A percentile compares a stretch with the other conserved stretches of the same genome.
Conservation (phyloP, 768 basidiomycete species). For the Leccinum boreale region DNA sequence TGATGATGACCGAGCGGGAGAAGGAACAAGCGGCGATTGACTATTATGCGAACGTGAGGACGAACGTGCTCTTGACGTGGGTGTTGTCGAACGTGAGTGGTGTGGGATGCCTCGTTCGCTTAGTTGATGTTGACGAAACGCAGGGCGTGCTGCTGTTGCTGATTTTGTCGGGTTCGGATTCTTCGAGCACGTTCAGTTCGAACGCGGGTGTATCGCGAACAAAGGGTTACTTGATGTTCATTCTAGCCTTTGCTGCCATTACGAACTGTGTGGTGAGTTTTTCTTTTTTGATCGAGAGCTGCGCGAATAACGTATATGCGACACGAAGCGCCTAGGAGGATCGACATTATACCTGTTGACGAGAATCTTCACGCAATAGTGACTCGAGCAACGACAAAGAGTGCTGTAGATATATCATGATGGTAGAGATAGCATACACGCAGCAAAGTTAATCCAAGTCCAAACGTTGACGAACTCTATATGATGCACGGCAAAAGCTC, state of each 20-base stretch:
- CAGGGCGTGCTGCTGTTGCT: conserved; percentile 68
- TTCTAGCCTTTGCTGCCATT: conserved; percentile 78
- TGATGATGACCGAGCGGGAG: conserved; percentile 49
- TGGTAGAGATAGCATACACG: conserved; percentile 1
- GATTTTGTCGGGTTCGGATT: conserved; percentile 59
- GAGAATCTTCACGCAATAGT: conserved; percentile 49
- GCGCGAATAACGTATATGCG: neutral
- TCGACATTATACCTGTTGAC: conserved; percentile 54
- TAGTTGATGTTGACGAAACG: neutral
- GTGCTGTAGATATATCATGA: conserved; percentile 3
- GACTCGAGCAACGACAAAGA: neutral
- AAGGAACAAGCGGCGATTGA: conserved; percentile 74
- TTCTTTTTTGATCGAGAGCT: neutral
- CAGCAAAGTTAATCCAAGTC: neutral
- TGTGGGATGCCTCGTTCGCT: neutral
- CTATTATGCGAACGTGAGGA: conserved; percentile 85
- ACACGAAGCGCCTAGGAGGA: conserved; percentile 50
- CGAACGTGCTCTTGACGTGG: conserved; percentile 80
- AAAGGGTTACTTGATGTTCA: conserved; percentile 76
- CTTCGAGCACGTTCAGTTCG: conserved; percentile 57
- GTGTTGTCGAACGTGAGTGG: conserved; percentile 73
- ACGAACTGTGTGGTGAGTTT: conserved; percentile 58
- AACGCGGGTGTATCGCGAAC: conserved; percentile 49
- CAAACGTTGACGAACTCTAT: neutral
- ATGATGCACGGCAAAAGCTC: conserved; percentile 3